Conservation (phyloP, 2,329 filamentous ascomycete species). For the Phyllosticta citribraziliensis region DNA sequence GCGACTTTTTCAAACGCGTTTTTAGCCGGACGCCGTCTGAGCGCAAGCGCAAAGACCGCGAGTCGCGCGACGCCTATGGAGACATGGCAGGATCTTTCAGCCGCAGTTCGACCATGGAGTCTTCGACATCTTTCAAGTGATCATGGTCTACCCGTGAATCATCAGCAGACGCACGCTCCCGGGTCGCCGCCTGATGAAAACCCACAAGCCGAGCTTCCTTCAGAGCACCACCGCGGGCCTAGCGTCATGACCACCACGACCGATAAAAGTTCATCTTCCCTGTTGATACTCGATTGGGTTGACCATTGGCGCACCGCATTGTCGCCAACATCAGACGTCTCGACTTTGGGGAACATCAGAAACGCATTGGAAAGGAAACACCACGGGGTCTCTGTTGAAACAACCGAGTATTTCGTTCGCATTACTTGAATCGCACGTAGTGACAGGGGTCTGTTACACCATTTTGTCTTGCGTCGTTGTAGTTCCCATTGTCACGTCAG, state of each 20-base stretch:
- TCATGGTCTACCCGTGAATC: no score
- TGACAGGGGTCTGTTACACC: neutral
- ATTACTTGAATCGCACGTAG: neutral
- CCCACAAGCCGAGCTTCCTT: no score
- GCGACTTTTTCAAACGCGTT: slow-evolving; percentile 31
- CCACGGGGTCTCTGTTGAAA: neutral
- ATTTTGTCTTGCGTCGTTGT: slow-evolving; percentile 1
- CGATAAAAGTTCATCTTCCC: slow-evolving; percentile 3
- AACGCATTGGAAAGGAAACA: neutral
- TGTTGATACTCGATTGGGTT: slow-evolving; percentile 5
- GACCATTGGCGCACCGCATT: neutral
- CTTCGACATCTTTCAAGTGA: slow-evolving; percentile 4
- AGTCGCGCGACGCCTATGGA: slow-evolving; percentile 21
- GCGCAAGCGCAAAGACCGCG: slow-evolving; percentile 27
- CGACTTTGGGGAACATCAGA: neutral
- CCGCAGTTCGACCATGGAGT: slow-evolving; percentile 27
- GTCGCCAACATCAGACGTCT: neutral
- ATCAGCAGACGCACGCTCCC: neutral
- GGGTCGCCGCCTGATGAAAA: neutral
- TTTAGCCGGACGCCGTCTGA: slow-evolving; percentile 36
- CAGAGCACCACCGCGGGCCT: neutral
- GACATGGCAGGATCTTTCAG: slow-evolving; percentile 18
- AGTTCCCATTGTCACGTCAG: slow-evolving; percentile 1
- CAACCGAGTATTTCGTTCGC: neutral
- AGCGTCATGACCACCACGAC: slow-evolving; percentile 6